Evolutionary conservation across 768 basidiomycete genomes (phyloP).

Genomic region (Filobasidium wieringae): DNA sequence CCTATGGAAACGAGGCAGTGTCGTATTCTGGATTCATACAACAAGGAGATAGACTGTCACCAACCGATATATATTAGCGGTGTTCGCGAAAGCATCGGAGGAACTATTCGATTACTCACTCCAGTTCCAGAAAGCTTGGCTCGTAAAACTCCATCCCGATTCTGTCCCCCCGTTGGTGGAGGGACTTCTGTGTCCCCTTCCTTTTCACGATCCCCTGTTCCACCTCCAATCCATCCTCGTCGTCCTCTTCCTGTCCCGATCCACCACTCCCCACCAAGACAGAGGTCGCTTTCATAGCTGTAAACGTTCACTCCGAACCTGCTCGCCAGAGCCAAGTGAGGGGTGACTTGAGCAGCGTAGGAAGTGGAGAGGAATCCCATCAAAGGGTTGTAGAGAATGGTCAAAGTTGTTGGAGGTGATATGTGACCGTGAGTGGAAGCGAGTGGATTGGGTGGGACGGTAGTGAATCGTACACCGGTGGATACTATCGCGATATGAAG

Average conservation of each 20-base stretch:
- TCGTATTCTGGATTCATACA: conserved; percentile 87
- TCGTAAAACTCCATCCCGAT: conserved; percentile 64
- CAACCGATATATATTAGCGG: not conserved
- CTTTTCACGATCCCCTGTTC: not conserved
- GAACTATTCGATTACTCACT: conserved; percentile 43
- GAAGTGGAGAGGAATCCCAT: conserved; percentile 85
- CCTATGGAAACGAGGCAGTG: conserved; percentile 84
- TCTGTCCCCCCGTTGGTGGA: not conserved
- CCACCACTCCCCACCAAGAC: conserved; percentile 95
- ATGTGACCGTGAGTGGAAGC: conserved; percentile 46
- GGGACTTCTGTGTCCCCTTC: not conserved
- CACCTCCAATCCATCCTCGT: conserved; percentile 14
- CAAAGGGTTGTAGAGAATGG: conserved; percentile 90
- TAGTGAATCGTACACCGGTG: conserved; percentile 86
- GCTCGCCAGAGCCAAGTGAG: conserved; percentile 71
- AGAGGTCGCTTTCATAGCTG: conserved; percentile 92
- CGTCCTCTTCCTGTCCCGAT: conserved; percentile 48
- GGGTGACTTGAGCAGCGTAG: conserved; percentile 76
- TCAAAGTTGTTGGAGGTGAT: conserved; percentile 81
- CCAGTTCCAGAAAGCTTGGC: conserved; percentile 79
- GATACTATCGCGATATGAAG: conserved; percentile 50
- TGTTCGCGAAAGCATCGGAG: not conserved
- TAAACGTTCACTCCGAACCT: conserved; percentile 92
- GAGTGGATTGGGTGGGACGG: conserved; percentile 65
- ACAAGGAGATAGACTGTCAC: conserved; percentile 65